Evolutionary conservation across 2,329 filamentous ascomycete genomes (phyloP), one percentile per base, ranked within the genome.

Genomic region (Periconia digitata): DNA sequence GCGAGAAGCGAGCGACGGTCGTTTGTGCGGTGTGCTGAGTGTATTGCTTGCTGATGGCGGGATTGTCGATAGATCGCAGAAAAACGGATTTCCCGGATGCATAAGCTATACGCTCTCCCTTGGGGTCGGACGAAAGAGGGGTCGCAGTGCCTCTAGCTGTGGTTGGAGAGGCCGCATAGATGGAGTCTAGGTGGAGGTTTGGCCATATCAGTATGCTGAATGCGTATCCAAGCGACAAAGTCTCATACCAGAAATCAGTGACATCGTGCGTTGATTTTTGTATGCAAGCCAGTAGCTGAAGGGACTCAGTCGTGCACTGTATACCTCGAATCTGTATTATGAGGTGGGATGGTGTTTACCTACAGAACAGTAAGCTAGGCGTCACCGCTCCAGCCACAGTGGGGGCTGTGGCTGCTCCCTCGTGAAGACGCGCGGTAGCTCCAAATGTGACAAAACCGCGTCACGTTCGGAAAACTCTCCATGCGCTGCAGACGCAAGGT

Each of bases 1-100:
- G 94, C 2, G 92, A 84, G 77, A 99, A 97, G 46, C 91, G 89
- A 39, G 94, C 94, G 54, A 97, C 90, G 3, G 91, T 96, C 1
- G 94, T 96, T 54, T 86, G 81, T 39, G 89, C 81, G 40, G 90
- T 96, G 76, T 99, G 94, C 62, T 88, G 86, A 13, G 87, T 95
- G 75, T 97, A 99, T 73, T 99, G 92, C 67, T 88, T 91, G 72
- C 86, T 86, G 55, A 87, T 74, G 57, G 89, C 81, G 44, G 92
- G 92, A 69, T 94, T 78, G 76, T 99, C 92, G 76, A 99, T 96
- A 54, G 86, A 92, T 61, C 94, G 90, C 40, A 99, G 80, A 75
- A 96, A 97, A 74, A 99, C 86, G 53, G 92, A 97, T 79, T 97
- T 97, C 67, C 90, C 92, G 44, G 91, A 92, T 90, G 92, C 90